A percentile compares a stretch with the other conserved stretches of the same genome.
These are phyloP conservation scores for Cyberlindnera amylophila DNA, from an alignment of 805 yeast species.

Conservation along the genomic window DNA sequence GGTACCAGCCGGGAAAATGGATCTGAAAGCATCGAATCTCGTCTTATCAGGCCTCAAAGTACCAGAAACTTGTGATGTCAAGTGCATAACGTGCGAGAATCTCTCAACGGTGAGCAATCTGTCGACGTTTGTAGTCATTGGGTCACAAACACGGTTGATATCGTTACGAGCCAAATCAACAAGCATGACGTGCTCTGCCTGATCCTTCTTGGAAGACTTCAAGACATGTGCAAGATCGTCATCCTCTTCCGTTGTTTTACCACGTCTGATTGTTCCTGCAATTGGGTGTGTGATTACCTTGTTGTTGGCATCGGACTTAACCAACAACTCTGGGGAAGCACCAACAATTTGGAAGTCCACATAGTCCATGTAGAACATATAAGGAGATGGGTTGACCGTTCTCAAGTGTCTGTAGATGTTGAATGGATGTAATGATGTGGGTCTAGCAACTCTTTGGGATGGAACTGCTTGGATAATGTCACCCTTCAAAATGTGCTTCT, in stretches of 20 bases:
- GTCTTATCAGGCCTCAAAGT: slow-evolving; percentile 78
- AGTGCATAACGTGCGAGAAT: slow-evolving; percentile 95
- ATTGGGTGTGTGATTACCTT: slow-evolving; percentile 92
- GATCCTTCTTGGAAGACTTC: slow-evolving; percentile 76
- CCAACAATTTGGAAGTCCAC: slow-evolving; percentile 93
- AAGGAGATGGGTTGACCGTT: slow-evolving; percentile 97
- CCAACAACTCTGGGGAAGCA: slow-evolving; percentile 94
- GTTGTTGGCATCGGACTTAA: slow-evolving; percentile 68
- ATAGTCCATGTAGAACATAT: slow-evolving; percentile 89
- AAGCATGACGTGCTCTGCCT: slow-evolving; percentile 98
- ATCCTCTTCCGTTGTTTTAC: slow-evolving; percentile 88
- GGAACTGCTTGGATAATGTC: slow-evolving; percentile 98
- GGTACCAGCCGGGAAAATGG: slow-evolving; percentile 98
- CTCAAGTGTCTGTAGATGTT: slow-evolving; percentile 92
- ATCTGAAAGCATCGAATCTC: slow-evolving; percentile 94
- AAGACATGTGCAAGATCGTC: slow-evolving; percentile 74
- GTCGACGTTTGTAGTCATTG: slow-evolving; percentile 80
- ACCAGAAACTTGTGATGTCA: slow-evolving; percentile 94
- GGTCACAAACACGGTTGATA: slow-evolving; percentile 91
- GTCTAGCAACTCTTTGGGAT: slow-evolving; percentile 93
- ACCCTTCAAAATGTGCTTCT: slow-evolving; percentile 80
- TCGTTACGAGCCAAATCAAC: slow-evolving; percentile 98
- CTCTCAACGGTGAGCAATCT: slow-evolving; percentile 85
- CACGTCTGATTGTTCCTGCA: slow-evolving; percentile 94
- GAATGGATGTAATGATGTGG: slow-evolving; percentile 93